These are phyloP conservation scores for Immersiporthe knoxdaviesiana DNA, from an alignment of 2,329 filamentous ascomycete genomes.

Conservation along the genomic window DNA sequence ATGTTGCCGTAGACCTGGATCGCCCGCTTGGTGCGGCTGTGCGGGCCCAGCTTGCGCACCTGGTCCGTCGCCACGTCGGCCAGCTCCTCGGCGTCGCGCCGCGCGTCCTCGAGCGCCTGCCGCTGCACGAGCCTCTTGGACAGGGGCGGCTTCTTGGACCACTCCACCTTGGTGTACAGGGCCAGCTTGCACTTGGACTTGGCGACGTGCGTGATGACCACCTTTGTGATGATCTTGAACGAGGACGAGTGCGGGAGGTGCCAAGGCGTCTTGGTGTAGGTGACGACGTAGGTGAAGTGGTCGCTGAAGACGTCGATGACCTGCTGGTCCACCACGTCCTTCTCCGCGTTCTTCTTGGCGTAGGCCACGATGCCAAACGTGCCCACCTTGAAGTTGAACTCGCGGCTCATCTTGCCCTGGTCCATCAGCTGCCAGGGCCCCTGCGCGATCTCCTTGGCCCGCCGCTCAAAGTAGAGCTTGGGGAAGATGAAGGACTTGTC, in stretches of 20 bases:
- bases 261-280: conserved; percentile 69
- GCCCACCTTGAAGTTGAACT: conserved; percentile 80
- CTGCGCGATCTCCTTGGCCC: conserved; percentile 79
- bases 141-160: conserved; percentile 69
- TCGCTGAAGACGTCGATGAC: conserved; percentile 82
- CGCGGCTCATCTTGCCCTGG: conserved; percentile 71
- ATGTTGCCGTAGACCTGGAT: conserved; percentile 79
- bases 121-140: conserved; percentile 65
- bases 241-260: conserved; percentile 80
- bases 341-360: conserved; percentile 50
- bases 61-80: conserved; percentile 78
- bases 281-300: conserved; percentile 70
- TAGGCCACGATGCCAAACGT: conserved; percentile 67
- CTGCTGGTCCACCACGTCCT: conserved; percentile 77
- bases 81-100: conserved; percentile 73
- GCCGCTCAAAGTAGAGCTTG: conserved; percentile 81
- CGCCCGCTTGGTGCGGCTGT: conserved; percentile 75
- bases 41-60: conserved; percentile 72
- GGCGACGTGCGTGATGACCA: conserved; percentile 89
- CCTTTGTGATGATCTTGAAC: conserved; percentile 84
- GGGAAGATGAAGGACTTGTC: conserved; percentile 96
- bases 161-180: conserved; percentile 85
- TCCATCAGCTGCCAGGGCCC: conserved; percentile 80
- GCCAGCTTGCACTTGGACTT: conserved; percentile 93
- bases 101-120: conserved; percentile 76